phyloP scores from a whole-genome alignment of 1,284 basidiomycete genomes.

The Boletus albobrunnescens region DNA sequence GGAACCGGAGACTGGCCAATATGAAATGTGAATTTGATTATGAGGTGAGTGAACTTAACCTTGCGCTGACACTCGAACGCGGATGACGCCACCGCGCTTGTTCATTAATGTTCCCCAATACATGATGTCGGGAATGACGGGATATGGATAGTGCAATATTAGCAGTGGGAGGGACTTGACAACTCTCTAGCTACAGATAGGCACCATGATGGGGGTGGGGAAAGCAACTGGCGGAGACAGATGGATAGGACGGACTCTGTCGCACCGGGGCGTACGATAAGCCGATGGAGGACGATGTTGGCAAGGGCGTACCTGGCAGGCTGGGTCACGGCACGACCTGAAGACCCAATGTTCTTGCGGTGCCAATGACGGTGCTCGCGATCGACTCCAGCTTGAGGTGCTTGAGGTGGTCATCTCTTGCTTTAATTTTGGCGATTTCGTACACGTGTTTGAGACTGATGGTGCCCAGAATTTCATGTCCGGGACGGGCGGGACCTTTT shows the following conservation, averaged over 20 bases:
- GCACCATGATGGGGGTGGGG: slow-evolving; percentile 16
- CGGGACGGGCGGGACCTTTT: slow-evolving; percentile 81
- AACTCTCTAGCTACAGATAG: slow-evolving; percentile 27
- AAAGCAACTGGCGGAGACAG: slow-evolving; percentile 5
- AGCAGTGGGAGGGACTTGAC: slow-evolving; percentile 18
- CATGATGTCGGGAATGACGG: slow-evolving; percentile 32
- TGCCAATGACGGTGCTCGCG: slow-evolving; percentile 82
- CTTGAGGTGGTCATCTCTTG: slow-evolving; percentile 82
- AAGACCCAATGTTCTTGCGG: slow-evolving; percentile 81
- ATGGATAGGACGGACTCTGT: slow-evolving; percentile 25
- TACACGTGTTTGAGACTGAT: slow-evolving; percentile 96
- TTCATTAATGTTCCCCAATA: slow-evolving; percentile 35
- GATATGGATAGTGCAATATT: slow-evolving; percentile 17
- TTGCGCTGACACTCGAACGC: slow-evolving; percentile 31
- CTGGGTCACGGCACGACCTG: slow-evolving; percentile 76
- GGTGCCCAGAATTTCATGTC: slow-evolving; percentile 73
- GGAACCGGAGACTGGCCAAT: slow-evolving; percentile 34
- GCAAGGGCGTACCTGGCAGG: slow-evolving; percentile 27
- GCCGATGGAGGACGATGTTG: slow-evolving; percentile 16
- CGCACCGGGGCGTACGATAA: slow-evolving; percentile 18
- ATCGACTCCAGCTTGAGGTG: slow-evolving; percentile 82
- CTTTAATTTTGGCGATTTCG: slow-evolving; percentile 98
- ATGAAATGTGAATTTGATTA: slow-evolving; percentile 38
- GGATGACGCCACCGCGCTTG: slow-evolving; percentile 31
- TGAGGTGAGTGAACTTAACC: slow-evolving; percentile 37